phyloP scores from a whole-genome alignment of 192 early-diverging fungal genomes.

The Dissophora ornata region DNA sequence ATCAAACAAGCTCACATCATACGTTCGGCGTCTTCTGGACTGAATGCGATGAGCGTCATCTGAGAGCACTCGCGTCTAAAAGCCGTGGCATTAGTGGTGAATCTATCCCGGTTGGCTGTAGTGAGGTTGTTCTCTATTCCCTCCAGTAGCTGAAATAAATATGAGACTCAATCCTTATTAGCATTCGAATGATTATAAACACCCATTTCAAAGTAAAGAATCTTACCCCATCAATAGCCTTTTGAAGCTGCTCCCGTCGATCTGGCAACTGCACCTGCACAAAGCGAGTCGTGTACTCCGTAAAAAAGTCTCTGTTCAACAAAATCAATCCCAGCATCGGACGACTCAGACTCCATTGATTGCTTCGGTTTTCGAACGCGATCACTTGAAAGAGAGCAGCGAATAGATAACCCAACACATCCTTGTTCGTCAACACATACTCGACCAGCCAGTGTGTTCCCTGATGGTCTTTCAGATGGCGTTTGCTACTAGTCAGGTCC shows the following conservation, averaged over 20 bases:
- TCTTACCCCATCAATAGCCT: slow-evolving; percentile 31
- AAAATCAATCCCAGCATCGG: slow-evolving; percentile 84
- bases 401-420: slow-evolving; percentile 73
- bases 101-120: slow-evolving; percentile 69
- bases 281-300: slow-evolving; percentile 19
- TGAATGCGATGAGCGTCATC: slow-evolving; percentile 37
- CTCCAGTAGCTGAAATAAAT: slow-evolving; percentile 59
- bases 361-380: slow-evolving; percentile 82
- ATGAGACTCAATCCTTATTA: neutral
- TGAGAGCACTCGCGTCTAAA: slow-evolving; percentile 59
- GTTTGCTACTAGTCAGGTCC: neutral
- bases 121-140: slow-evolving; percentile 65
- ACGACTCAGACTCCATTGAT: slow-evolving; percentile 86
- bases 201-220: too few relatives aligned
- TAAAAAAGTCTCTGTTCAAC: slow-evolving; percentile 68
- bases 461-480: slow-evolving; percentile 5
- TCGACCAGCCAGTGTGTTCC: slow-evolving; percentile 63
- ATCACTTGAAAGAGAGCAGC: slow-evolving; percentile 76
- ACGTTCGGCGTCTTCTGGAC: neutral
- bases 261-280: slow-evolving; percentile 36
- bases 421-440: slow-evolving; percentile 66
- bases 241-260: slow-evolving; percentile 22
- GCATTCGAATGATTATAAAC: too few relatives aligned
- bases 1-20: neutral
- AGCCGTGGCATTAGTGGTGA: slow-evolving; percentile 69